Percentiles rank a stretch among this genome's conserved stretches.
Conservation (phyloP, 768 basidiomycete genomes). For the Suillus placidus region DNA sequence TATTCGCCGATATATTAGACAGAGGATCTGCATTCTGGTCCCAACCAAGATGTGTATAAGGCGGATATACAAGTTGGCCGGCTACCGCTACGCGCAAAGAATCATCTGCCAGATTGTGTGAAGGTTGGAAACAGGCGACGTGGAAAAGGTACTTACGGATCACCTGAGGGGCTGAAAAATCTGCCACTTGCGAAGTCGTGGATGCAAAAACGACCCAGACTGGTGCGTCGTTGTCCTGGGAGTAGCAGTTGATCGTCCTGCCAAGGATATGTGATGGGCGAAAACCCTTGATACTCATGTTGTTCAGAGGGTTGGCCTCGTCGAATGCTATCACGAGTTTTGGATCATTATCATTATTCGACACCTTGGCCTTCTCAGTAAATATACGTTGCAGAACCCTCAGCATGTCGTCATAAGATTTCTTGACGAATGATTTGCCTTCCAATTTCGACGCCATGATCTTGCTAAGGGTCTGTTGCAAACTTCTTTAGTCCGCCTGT, state of each 20-base stretch:
- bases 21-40: slow-evolving; percentile 9
- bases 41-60: slow-evolving; percentile 13
- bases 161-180: slow-evolving; percentile 2
- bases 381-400: too few relatives aligned
- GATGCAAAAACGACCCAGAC: slow-evolving; percentile 12
- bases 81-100: too few relatives aligned
- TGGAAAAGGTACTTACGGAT: too few relatives aligned
- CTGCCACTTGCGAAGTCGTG: slow-evolving; percentile 5
- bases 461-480: background rate
- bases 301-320: background rate
- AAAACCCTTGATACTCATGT: background rate
- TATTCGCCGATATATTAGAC: background rate
- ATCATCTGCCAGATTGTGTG: too few relatives aligned
- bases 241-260: background rate
- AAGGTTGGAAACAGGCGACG: too few relatives aligned
- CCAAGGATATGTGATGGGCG: background rate
- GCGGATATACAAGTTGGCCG: too few relatives aligned
- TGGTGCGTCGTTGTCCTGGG: background rate
- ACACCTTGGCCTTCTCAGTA: too few relatives aligned
- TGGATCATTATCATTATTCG: background rate
- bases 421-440: background rate
- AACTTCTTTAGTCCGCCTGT: background rate
- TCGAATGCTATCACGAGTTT: slow-evolving; percentile 4
- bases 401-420: too few relatives aligned
- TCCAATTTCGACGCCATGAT: background rate